These are phyloP conservation scores for Hypoxylon sp. DNA, from an alignment of 2,329 filamentous ascomycete genomes.

Conservation along the genomic window DNA sequence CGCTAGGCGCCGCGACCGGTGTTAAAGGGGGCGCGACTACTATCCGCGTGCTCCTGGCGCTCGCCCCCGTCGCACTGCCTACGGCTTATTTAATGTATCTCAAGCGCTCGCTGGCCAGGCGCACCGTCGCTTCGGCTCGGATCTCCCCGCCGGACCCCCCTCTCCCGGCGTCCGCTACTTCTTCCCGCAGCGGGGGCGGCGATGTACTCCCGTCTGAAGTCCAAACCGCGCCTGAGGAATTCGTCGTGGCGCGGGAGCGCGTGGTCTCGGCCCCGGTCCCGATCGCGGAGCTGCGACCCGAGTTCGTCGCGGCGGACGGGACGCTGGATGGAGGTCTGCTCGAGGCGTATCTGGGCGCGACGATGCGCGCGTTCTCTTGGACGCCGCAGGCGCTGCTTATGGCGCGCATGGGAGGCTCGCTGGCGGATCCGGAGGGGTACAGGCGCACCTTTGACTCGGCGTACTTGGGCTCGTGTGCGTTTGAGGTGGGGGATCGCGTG, in stretches of 20 bases:
- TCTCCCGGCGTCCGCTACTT: background rate
- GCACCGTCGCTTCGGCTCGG: conserved; percentile 24
- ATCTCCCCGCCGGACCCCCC: conserved; percentile 28
- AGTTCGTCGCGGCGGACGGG: background rate
- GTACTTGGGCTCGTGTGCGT: conserved; percentile 29
- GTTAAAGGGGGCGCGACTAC: background rate
- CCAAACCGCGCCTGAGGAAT: conserved; percentile 3
- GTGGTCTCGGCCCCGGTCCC: conserved; percentile 37
- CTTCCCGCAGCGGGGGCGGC: background rate
- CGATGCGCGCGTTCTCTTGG: conserved; percentile 44
- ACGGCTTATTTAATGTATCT: conserved; percentile 33
- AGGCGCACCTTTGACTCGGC: conserved; percentile 7
- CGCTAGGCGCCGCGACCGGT: background rate
- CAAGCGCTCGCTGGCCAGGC: conserved; percentile 24
- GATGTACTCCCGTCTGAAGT: conserved; percentile 30
- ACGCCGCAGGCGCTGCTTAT: conserved; percentile 46
- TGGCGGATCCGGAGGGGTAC: conserved; percentile 37
- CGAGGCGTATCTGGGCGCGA: conserved; percentile 40
- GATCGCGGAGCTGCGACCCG: conserved; percentile 15
- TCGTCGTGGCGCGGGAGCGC: conserved; percentile 42
- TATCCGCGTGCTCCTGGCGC: conserved; percentile 26
- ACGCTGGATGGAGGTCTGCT: conserved; percentile 26
- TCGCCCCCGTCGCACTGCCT: conserved; percentile 38
- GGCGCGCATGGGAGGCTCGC: conserved; percentile 35
- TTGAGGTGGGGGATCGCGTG: conserved; percentile 42